Evolutionary conservation across 495 filamentous ascomycete species (phyloP).

Genomic region (Achaetomiella virescens): DNA sequence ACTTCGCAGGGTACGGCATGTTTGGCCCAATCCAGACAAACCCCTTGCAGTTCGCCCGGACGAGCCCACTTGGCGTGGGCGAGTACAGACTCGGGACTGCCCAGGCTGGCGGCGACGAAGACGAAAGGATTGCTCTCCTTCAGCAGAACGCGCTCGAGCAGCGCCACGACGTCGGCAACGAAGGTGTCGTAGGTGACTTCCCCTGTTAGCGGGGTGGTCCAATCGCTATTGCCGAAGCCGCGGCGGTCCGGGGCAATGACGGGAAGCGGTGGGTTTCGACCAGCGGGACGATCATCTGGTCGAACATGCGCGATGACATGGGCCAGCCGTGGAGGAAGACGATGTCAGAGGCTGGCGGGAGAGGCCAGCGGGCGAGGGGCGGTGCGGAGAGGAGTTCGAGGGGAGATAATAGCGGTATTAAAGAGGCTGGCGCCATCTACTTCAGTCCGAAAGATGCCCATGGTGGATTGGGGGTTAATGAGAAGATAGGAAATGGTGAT

Average conservation of each 20-base stretch:
- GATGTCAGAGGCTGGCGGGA: constrained; percentile 10
- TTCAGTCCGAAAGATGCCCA: constrained; percentile 12
- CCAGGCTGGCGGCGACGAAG: constrained; percentile 25
- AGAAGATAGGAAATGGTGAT: not conserved
- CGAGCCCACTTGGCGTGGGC: not conserved
- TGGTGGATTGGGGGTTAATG: not conserved
- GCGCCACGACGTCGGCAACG: constrained; percentile 6
- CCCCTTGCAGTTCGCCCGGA: constrained; percentile 9
- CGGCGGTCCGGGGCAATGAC: constrained; percentile 28
- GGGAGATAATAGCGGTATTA: constrained; percentile 18
- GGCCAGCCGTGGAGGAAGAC: constrained; percentile 32
- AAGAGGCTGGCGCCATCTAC: constrained; percentile 13
- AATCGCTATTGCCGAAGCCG: constrained; percentile 26
- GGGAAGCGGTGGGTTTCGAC: constrained; percentile 21
- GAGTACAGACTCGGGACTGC: constrained; percentile 18
- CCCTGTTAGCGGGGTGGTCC: constrained; percentile 3
- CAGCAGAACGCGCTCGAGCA: constrained; percentile 2
- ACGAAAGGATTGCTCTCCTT: constrained; percentile 10
- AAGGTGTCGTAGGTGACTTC: constrained; percentile 24
- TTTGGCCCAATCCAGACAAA: constrained; percentile 18
- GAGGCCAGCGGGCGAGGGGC: not conserved
- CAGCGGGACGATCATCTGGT: constrained; percentile 22
- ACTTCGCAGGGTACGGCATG: constrained; percentile 14
- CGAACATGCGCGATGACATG: constrained; percentile 28
- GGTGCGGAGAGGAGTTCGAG: not conserved